A percentile compares a stretch with the other conserved stretches of the same genome.
Evolutionary conservation across 768 basidiomycete species (phyloP).

Genomic region (Termitomyces sp.): DNA sequence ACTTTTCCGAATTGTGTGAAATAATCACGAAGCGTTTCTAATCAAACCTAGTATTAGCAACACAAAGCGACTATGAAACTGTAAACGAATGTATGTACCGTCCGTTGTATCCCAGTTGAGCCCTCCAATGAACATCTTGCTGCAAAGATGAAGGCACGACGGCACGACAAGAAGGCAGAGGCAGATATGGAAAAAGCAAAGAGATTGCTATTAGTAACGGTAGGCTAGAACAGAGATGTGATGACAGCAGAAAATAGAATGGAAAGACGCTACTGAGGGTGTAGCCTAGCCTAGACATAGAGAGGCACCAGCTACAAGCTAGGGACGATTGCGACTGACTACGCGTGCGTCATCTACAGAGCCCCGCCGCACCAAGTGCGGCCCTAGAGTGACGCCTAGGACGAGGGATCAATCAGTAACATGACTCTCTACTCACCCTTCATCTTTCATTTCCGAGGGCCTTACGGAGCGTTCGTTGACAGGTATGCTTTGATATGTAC

Average conservation of each 20-base stretch:
- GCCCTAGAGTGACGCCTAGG: constrained; percentile 22
- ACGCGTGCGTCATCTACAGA: constrained; percentile 50
- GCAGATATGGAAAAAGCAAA: constrained; percentile 42
- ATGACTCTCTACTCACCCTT: constrained; percentile 75
- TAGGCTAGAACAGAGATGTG: constrained; percentile 64
- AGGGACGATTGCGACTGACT: constrained; percentile 57
- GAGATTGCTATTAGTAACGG: constrained; percentile 75
- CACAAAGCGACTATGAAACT: constrained; percentile 27
- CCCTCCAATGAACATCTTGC: constrained; percentile 99
- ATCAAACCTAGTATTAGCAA: constrained; percentile 35
- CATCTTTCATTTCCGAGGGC: constrained; percentile 93
- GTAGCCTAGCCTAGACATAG: constrained; percentile 78
- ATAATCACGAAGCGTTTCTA: constrained; percentile 78
- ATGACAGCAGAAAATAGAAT: constrained; percentile 52
- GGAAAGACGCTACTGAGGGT: constrained; percentile 72
- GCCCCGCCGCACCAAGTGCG: constrained; percentile 10
- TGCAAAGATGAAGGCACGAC: constrained; percentile 29
- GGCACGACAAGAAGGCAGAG: constrained; percentile 18
- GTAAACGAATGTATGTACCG: constrained; percentile 53
- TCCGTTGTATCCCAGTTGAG: constrained; percentile 99
- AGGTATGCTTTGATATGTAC: constrained; percentile 37
- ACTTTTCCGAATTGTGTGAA: constrained; percentile 96
- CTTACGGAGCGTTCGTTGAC: constrained; percentile 62
- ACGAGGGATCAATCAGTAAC: constrained; percentile 21
- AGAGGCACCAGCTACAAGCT: constrained; percentile 60